These are phyloP conservation scores for Rhynchosporium agropyri DNA, from an alignment of 2,329 filamentous ascomycete genomes.

Conservation along the genomic window DNA sequence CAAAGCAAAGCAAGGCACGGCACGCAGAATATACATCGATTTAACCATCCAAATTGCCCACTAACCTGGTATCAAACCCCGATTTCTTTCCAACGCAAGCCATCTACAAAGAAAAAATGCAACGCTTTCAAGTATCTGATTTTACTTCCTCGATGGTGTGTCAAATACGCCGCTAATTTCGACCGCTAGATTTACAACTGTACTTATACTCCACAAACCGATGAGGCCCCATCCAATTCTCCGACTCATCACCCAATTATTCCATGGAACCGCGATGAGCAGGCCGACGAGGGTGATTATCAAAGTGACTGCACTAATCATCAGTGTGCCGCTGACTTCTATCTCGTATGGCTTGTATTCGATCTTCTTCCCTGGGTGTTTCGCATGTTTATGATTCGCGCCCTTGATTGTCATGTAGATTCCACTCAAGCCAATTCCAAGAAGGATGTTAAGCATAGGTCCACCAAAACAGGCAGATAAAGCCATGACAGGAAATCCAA, in stretches of 20 bases:
- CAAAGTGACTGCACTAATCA: slow-evolving; percentile 84
- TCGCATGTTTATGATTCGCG: slow-evolving; percentile 65
- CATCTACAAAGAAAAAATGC: background rate
- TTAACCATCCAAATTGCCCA: background rate
- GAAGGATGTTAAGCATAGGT: slow-evolving; percentile 94
- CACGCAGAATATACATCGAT: background rate
- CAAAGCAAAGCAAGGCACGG: background rate
- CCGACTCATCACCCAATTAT: slow-evolving; percentile 82
- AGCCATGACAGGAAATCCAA: slow-evolving; percentile 97
- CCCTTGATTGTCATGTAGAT: slow-evolving; percentile 80
- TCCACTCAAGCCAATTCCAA: slow-evolving; percentile 91
- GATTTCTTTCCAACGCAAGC: background rate
- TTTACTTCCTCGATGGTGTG: slow-evolving; percentile 5
- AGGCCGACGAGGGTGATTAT: slow-evolving; percentile 78
- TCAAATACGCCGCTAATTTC: slow-evolving; percentile 62
- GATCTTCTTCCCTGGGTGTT: slow-evolving; percentile 66
- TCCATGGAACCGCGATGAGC: slow-evolving; percentile 79
- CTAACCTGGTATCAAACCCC: slow-evolving; percentile 16
- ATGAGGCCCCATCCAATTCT: slow-evolving; percentile 83
- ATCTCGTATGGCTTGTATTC: slow-evolving; percentile 79
- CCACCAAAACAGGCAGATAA: slow-evolving; percentile 94
- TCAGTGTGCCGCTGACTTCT: slow-evolving; percentile 78
- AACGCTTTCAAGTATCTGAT: background rate
- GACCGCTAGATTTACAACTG: slow-evolving; percentile 76
- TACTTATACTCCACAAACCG: slow-evolving; percentile 78